A percentile compares a stretch with the other conserved stretches of the same genome.
Evolutionary conservation across 2,329 filamentous ascomycete genomes (phyloP).

Genomic region (Chaetomiaceae sp.): DNA sequence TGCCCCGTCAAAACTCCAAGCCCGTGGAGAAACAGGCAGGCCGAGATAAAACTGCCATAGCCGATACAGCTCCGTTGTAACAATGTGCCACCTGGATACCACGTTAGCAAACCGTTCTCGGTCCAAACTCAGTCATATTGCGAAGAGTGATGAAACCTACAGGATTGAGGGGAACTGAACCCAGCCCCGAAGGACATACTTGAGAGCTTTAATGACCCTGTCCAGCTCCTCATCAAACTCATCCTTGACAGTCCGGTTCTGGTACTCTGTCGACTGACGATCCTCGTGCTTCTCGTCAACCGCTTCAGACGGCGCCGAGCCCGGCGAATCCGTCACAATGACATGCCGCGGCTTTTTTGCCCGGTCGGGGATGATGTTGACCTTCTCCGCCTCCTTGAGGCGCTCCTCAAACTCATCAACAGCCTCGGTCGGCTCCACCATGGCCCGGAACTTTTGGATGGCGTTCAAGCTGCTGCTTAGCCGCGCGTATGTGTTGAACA

Average conservation of each 20-base stretch:
- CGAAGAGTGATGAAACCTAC: slow-evolving; percentile 49
- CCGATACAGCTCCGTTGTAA: slow-evolving; percentile 41
- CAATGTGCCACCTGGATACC: slow-evolving; percentile 37
- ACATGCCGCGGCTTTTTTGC: slow-evolving; percentile 43
- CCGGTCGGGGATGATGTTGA: slow-evolving; percentile 32
- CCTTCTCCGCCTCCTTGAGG: slow-evolving; percentile 25
- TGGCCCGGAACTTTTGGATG: slow-evolving; percentile 63
- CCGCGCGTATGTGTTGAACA: slow-evolving; percentile 90
- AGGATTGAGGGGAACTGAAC: slow-evolving; percentile 58
- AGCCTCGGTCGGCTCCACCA: slow-evolving; percentile 41
- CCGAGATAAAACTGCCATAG: slow-evolving; percentile 49
- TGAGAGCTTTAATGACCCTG: slow-evolving; percentile 57
- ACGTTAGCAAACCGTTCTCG: slow-evolving; percentile 3
- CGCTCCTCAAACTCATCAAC: slow-evolving; percentile 25
- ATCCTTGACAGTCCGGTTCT: slow-evolving; percentile 47
- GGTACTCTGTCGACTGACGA: slow-evolving; percentile 24
- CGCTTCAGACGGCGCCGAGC: slow-evolving; percentile 36
- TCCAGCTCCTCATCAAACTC: slow-evolving; percentile 59
- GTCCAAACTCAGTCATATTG: background rate
- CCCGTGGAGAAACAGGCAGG: slow-evolving; percentile 45
- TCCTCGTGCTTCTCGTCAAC: slow-evolving; percentile 40
- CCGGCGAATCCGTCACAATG: slow-evolving; percentile 27
- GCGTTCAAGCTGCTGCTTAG: slow-evolving; percentile 76
- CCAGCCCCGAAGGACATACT: slow-evolving; percentile 69
- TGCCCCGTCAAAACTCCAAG: slow-evolving; percentile 43